Percentiles rank a stretch among this genome's conserved stretches.
phyloP scores from a whole-genome alignment of 148 eudicot species.

The Rhododendron mucronatum region DNA sequence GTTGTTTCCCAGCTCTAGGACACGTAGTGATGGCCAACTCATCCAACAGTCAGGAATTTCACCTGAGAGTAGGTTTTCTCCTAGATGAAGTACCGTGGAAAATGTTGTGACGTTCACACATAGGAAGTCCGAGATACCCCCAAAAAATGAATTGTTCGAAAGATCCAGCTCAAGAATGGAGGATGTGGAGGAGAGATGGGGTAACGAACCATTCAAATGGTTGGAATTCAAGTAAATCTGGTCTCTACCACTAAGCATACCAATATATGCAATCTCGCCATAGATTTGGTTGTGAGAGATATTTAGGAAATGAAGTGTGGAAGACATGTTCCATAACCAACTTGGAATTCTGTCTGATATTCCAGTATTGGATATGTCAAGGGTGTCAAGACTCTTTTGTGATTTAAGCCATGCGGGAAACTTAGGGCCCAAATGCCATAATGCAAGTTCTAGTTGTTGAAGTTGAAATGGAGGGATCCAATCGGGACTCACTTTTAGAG shows the following conservation, averaged over 20 bases:
- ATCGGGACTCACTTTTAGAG: not conserved
- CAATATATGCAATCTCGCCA: constrained; percentile 5
- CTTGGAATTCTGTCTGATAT: not conserved
- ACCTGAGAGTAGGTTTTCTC: not conserved
- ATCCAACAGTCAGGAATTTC: constrained; percentile 16
- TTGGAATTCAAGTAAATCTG: not conserved
- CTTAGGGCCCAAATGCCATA: not conserved
- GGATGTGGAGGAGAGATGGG: not conserved
- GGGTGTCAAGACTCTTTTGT: not conserved
- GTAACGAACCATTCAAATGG: not conserved
- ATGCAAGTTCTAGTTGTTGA: not conserved
- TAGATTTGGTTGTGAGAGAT: constrained; percentile 6
- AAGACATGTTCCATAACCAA: constrained; percentile 6
- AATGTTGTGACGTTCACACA: not conserved
- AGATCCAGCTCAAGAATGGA: not conserved
- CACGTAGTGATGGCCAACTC: not conserved
- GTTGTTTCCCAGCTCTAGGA: constrained; percentile 14
- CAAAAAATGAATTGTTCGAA: not conserved
- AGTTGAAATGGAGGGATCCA: constrained; percentile 27
- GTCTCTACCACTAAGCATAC: not conserved
- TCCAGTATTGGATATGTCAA: not conserved
- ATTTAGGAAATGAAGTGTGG: not conserved
- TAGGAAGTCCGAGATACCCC: not conserved
- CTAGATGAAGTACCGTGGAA: not conserved
- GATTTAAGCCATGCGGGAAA: not conserved